Evolutionary conservation across 768 basidiomycete species (phyloP).

Genomic region (Gloeopeniophorella convolvens): DNA sequence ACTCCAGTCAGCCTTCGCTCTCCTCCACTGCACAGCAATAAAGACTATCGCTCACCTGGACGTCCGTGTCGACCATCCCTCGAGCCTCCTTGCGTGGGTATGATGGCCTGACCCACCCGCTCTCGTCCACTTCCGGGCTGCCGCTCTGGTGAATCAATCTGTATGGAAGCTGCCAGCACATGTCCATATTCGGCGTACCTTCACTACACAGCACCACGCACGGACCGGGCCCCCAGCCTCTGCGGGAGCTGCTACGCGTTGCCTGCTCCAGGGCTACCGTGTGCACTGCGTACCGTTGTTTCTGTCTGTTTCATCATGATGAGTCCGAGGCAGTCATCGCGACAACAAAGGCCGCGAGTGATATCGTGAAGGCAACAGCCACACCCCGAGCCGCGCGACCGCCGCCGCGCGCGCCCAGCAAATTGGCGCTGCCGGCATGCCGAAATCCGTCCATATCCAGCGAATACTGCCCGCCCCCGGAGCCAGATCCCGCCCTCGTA

Average conservation of each 20-base stretch:
- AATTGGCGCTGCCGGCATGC: slow-evolving; percentile 14
- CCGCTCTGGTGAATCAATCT: too few species aligned
- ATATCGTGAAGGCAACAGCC: background rate
- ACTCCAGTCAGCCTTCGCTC: background rate
- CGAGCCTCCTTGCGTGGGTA: background rate
- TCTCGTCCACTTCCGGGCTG: slow-evolving; percentile 1
- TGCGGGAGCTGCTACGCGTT: background rate
- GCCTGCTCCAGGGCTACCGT: background rate
- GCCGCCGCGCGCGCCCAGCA: slow-evolving; percentile 4
- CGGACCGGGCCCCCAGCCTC: background rate
- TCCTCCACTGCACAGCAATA: background rate
- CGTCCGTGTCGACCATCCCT: too few species aligned
- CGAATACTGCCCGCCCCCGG: slow-evolving; percentile 12
- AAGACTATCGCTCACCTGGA: too few species aligned
- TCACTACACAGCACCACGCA: slow-evolving; percentile 1
- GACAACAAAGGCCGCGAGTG: background rate
- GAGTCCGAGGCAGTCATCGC: background rate
- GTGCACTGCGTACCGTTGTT: background rate
- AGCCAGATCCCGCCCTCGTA: slow-evolving; percentile 2
- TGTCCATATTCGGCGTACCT: slow-evolving; percentile 11
- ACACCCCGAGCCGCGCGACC: background rate
- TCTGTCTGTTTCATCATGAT: background rate
- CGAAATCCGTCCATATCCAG: slow-evolving; percentile 15
- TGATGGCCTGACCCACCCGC: background rate
- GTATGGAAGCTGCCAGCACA: slow-evolving; percentile 17